Evolutionary conservation across 148 eudicot species (phyloP).

Genomic region (Talinum fruticosum): DNA sequence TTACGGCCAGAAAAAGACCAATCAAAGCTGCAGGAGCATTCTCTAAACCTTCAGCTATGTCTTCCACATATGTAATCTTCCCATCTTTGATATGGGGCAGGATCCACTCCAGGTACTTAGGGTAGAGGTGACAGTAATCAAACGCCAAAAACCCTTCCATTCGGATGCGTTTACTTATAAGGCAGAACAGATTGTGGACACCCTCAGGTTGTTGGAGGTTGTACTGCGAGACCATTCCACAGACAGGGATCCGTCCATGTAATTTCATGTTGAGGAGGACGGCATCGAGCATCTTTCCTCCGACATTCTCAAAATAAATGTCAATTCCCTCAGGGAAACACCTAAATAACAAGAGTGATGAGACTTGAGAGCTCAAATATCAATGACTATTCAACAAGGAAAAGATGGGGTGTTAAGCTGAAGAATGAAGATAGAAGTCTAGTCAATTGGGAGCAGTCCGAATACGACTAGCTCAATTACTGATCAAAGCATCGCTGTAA

Average conservation of each 20-base stretch:
- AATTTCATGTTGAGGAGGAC: constrained; percentile 46
- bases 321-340: constrained; percentile 37
- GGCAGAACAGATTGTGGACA: constrained; percentile 31
- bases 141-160: constrained; percentile 45
- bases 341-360: too few species aligned
- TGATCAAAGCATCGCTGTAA: too few species aligned
- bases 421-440: background rate
- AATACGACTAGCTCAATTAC: too few species aligned
- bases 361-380: background rate
- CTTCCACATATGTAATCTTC: constrained; percentile 46
- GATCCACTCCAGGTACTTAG: constrained; percentile 42
- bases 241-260: constrained; percentile 48
- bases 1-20: constrained; percentile 49
- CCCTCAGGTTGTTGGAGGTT: constrained; percentile 44
- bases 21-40: constrained; percentile 46
- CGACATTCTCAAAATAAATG: constrained; percentile 53
- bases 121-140: constrained; percentile 38
- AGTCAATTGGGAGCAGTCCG: background rate
- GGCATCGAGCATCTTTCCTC: constrained; percentile 54
- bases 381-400: background rate
- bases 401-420: background rate
- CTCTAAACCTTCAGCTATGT: constrained; percentile 46
- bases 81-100: constrained; percentile 38
- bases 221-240: constrained; percentile 57
- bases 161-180: constrained; percentile 35